A percentile compares a stretch with the other conserved stretches of the same genome.
Evolutionary conservation across 1,284 basidiomycete genomes (phyloP).

Genomic region (Trichosporon faecale): DNA sequence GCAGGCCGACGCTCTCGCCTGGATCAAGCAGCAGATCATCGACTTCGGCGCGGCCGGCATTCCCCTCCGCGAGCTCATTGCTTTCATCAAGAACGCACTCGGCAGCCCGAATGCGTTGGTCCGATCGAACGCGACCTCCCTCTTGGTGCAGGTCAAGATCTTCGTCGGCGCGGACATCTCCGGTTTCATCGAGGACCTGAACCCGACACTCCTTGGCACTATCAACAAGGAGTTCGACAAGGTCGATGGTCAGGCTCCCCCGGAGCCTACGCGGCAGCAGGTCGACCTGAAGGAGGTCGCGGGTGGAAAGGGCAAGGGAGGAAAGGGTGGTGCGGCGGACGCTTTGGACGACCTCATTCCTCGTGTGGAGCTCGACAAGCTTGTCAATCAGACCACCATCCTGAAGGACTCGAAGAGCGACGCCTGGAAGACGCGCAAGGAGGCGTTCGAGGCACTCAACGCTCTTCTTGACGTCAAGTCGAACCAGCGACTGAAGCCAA

Average conservation of each 20-base stretch:
- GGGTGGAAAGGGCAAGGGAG: constrained; percentile 51
- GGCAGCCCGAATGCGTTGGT: constrained; percentile 94
- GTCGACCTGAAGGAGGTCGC: constrained; percentile 64
- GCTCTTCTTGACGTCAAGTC: constrained; percentile 79
- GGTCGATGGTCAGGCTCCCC: constrained; percentile 72
- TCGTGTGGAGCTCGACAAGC: constrained; percentile 83
- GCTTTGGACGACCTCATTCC: constrained; percentile 92
- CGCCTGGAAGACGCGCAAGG: constrained; percentile 96
- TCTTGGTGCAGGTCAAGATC: constrained; percentile 84
- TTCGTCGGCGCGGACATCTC: constrained; percentile 89
- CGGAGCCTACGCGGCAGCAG: constrained; percentile 73
- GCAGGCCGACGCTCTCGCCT: constrained; percentile 82
- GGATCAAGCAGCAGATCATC: constrained; percentile 82
- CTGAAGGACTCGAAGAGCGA: constrained; percentile 81
- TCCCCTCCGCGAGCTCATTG: constrained; percentile 77
- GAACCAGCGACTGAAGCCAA: constrained; percentile 87
- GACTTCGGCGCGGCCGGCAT: constrained; percentile 92
- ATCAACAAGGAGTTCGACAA: constrained; percentile 93
- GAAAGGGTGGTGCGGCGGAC: constrained; percentile 58
- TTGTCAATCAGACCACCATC: constrained; percentile 81
- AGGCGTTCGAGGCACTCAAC: constrained; percentile 82
- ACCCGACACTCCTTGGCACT: constrained; percentile 86
- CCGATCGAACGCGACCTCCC: constrained; percentile 90
- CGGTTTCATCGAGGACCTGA: constrained; percentile 88
- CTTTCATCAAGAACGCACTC: constrained; percentile 81